Evolutionary conservation across 1,284 basidiomycete species (phyloP), one percentile per base, ranked within the genome.

Genomic region (Papiliotrema terrestris): DNA sequence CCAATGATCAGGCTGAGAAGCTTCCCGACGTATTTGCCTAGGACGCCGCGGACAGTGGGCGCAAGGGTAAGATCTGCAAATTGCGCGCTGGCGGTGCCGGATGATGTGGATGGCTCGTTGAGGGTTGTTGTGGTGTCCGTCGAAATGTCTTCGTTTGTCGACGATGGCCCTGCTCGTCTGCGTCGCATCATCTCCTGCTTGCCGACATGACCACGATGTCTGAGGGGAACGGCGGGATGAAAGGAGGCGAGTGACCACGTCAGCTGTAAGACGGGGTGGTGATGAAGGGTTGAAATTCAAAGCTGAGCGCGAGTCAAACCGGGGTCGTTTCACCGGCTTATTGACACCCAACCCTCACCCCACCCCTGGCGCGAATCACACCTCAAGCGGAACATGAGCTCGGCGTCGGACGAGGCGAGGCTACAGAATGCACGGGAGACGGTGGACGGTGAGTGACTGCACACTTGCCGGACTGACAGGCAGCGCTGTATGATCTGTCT

Each of bases 401-500:
- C 47, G 14, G 13, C 29, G 29, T 32, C 17, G 36, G 69, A 69
- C 49, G 67, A 71, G 45, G 57, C 56, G 38, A 53, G 69, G 36
- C 54, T 73, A 2, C 67, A 73, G 58, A 75, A 71, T 58, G 74
- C 73, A 1, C 59, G 72, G 45, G 72, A 76, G 52, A 74, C 74
- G 0, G 66, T 76, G 48, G 73, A 76, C 53, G 67, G 74, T 74
- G 51, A 44, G 72, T 67, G 6, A 5, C 20, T 11, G 17, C 17
- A 17, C 8, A 9, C 43, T 15, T 19, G 20, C 36, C 37, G 15
- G 45, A 46, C 56, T 45, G 57, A 45, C 25, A 37, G 35, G 8
- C 56, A 76, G 74, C 71, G 5, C 56, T 76, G 22, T 57, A 74
- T 50, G 72, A 74, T 49, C 62, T 76, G 13, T 73, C 72, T 2